Evolutionary conservation across 2,329 filamentous ascomycete genomes (phyloP).

Genomic region (Penicillium polonicum): DNA sequence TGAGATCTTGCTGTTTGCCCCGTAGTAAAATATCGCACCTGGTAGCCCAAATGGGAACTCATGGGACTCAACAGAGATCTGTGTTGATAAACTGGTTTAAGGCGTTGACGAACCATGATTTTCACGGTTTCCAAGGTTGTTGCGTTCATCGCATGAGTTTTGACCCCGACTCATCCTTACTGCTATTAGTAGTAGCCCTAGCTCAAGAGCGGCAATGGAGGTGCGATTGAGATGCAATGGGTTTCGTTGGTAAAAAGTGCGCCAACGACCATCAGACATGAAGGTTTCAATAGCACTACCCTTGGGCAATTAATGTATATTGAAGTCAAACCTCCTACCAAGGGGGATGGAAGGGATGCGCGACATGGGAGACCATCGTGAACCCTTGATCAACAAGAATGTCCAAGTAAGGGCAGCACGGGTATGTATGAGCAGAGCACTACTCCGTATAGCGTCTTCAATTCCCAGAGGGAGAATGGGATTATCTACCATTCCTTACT

Average conservation of each 20-base stretch:
- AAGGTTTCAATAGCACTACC: conserved; percentile 10
- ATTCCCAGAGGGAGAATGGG: not conserved
- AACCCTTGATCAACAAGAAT: conserved; percentile 26
- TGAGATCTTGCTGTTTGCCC: not conserved
- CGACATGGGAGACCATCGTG: conserved; percentile 26
- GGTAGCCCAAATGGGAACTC: not conserved
- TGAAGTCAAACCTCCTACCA: conserved; percentile 18
- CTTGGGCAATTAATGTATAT: conserved; percentile 17
- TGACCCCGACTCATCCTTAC: not conserved
- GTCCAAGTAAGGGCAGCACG: conserved; percentile 24
- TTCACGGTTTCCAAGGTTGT: no score
- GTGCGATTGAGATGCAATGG: not conserved
- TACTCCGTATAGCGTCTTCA: not conserved
- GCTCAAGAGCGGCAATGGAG: not conserved
- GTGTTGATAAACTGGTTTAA: not conserved
- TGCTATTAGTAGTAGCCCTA: not conserved
- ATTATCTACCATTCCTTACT: conserved; percentile 23
- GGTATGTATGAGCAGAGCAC: conserved; percentile 11
- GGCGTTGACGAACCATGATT: not conserved
- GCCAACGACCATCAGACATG: not conserved
- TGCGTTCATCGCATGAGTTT: not conserved
- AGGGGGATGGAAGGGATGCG: conserved; percentile 27
- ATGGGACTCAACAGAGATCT: not conserved
- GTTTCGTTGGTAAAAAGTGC: not conserved
- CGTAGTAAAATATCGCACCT: not conserved